phyloP scores from a whole-genome alignment of 495 filamentous ascomycete genomes.

The Chlorociboria aeruginascens region DNA sequence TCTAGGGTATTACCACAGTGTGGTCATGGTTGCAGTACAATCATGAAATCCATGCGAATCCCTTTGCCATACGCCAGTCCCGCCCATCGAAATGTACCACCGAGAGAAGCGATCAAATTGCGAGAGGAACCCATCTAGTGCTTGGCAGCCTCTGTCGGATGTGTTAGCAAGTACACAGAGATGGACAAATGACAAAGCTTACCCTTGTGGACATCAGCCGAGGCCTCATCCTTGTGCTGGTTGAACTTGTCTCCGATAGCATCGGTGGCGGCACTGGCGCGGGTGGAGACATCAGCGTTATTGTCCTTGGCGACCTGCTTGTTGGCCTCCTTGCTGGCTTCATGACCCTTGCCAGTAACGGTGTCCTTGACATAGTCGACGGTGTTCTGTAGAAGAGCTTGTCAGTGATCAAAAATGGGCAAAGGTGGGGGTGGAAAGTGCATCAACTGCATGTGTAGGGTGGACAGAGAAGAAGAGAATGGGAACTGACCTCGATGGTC shows the following conservation, averaged over 20 bases:
- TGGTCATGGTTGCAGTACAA: not conserved
- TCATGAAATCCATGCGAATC: not conserved
- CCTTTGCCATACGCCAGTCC: not conserved
- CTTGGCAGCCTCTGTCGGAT: constrained; percentile 29
- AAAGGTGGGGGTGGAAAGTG: not conserved
- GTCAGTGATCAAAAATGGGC: not conserved
- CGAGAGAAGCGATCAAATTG: not conserved
- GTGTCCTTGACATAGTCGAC: constrained; percentile 50
- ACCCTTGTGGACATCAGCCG: constrained; percentile 43
- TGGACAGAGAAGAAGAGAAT: not conserved
- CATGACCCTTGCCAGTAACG: constrained; percentile 32
- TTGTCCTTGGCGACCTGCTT: constrained; percentile 51
- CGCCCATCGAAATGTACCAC: not conserved
- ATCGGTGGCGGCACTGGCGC: constrained; percentile 42
- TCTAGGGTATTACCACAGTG: not conserved
- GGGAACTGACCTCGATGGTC: constrained; percentile 30
- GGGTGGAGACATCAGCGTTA: constrained; percentile 35
- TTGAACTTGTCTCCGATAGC: constrained; percentile 45
- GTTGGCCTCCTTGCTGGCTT: constrained; percentile 53
- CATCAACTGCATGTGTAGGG: not conserved
- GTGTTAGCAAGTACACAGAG: not conserved
- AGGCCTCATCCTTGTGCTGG: constrained; percentile 40
- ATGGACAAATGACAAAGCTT: not conserved
- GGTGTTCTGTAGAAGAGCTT: constrained; percentile 28
- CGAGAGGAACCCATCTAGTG: constrained; percentile 29